Evolutionary conservation across 176 grass and related monocot species (phyloP), one percentile per base, ranked within the genome.

Genomic region (Canna indica): DNA sequence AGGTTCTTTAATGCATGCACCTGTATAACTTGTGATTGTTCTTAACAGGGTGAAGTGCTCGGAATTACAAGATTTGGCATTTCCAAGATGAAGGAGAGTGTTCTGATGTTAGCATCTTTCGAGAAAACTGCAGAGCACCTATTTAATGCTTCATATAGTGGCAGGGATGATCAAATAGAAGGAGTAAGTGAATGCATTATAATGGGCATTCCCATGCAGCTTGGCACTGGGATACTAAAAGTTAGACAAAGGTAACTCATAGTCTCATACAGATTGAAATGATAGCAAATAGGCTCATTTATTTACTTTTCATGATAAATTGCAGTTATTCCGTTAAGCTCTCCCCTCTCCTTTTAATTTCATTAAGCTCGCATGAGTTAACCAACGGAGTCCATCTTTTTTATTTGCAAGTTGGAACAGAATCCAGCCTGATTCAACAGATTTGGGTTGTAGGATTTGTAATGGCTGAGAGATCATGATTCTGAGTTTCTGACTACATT

Each of bases 241-340:
- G 77, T 96, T 39, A 91, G 86, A 83, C 93, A 96, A 89, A 96
- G 93, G 92, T 96, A 83, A n/a, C n/a, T n/a, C n/a, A n/a, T n/a
- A n/a, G n/a, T n/a, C 12, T 27, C 69, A 47, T 32, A 11, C 46
- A 47, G 41, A 47, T 61, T 26, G 41, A 10, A 2, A 22, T n/a
- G 12, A 66, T 68, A 18, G 31, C 20, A 17, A 16, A 27, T 54
- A 20, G 18, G 46, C 7, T n/a, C 18, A 32, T 47, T 64, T 33
- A 22, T 36, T 53, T 24, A n/a, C 7, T 13, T 9, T 5, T 75
- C 39, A 16, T 47, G 42, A 22, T 13, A 10, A 47, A 14, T 36
- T 25, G 4, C 32, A 56, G 32, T 22, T 47, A 13, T 6, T 71
- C n/a, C 20, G 4, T 1, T 20, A 15, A 15, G 46, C 46, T n/a